Base-by-base conservation (phyloP, 805 yeast genomes). In the Cyberlindnera americana region DNA sequence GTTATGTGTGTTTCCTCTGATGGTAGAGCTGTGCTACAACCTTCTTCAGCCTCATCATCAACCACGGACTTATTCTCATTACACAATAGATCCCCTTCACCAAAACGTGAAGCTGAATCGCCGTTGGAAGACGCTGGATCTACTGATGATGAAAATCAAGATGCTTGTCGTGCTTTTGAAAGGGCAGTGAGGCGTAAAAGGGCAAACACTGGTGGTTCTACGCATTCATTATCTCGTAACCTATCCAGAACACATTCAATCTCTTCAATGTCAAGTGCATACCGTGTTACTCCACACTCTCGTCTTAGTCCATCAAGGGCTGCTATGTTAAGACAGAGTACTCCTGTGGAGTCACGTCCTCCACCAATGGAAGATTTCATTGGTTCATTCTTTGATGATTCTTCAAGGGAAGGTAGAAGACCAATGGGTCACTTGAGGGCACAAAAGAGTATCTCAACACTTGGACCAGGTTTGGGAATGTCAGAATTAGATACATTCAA, bases 121-220 rank as follows among this genome's bases (percentile, higher is more conserved):
- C 45, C 45, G 16, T 33, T 40, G 22, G 38, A 47, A 16, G 29
- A 18, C 26, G 31, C 33, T n/a, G 48, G 37, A 13, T 39, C 47
- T 9, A 33, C 40, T 11, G 53, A 49, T n/a, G 50, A 48, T 4
- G 50, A 28, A 12, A 11, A 23, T 17, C 39, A 37, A 23, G 44
- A 40, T 15, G 48, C 40, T 1, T 43, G 47, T 16, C 32, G 43
- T 6, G 60, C 61, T 8, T 57, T 57, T 24, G 49, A 53, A 7
- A 45, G 43, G 27, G 53, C 49, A 4, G 43, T 57, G n/a, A 39
- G 51, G 14, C 46, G 59, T 6, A 54, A 54, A 30, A 46, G 61
- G 30, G 57, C 61, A 9, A 52, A 53, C 31, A 56, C 61, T 2
- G 46, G 33, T 4, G 40, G 48, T 5, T 56, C 61, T 3, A 33